Evolutionary conservation across 2,329 filamentous ascomycete species (phyloP), one percentile per base, ranked within the genome.

Genomic region (Paramyrothecium sp.): DNA sequence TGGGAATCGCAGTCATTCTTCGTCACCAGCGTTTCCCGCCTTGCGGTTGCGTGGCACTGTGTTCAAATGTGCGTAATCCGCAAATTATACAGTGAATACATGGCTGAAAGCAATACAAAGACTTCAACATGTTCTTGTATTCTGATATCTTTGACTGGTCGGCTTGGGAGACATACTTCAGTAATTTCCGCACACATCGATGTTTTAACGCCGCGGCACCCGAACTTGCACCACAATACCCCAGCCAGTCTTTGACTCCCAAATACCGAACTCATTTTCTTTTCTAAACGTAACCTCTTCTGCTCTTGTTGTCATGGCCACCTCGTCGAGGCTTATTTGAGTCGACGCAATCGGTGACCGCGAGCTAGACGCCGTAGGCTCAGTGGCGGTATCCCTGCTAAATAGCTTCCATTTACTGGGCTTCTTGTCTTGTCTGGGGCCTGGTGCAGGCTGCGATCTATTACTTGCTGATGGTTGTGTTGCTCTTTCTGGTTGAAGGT

Each of bases 261-360:
- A 80, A 1, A 85, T 67, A 0, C 81, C 81, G 63, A 84, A 71
- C 16, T 76, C 78, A 21, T 81, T 84, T 66, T 82, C 75, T 50
- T 65, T 66, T n/a, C 81, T 66, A 56, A 85, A 83, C 0, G 79
- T 78, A 2, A 82, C 74, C 60, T 82, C 76, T 52, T 83, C 74
- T 0, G 78, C 75, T 23, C 65, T 67, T 2, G 77, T 75, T 3
- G 63, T 67, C 74, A 83, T 80, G 4, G 61, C 68, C 1, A 77
- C 71, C 7, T 66, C 63, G 2, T 65, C 61, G 7, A 65, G 58
- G 51, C 53, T 33, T 4, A 58, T n/a, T 19, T 54, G n/a, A n/a
- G 44, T 47, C 19, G 60, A n/a, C 41, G 58, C 46, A 12, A 51
- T 34, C n/a, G 60, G 26, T 4, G 56, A 30, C 23, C 53, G 1